Evolutionary conservation across 2,329 filamentous ascomycete species (phyloP).

Genomic region (Aspergillus calidoustus): DNA sequence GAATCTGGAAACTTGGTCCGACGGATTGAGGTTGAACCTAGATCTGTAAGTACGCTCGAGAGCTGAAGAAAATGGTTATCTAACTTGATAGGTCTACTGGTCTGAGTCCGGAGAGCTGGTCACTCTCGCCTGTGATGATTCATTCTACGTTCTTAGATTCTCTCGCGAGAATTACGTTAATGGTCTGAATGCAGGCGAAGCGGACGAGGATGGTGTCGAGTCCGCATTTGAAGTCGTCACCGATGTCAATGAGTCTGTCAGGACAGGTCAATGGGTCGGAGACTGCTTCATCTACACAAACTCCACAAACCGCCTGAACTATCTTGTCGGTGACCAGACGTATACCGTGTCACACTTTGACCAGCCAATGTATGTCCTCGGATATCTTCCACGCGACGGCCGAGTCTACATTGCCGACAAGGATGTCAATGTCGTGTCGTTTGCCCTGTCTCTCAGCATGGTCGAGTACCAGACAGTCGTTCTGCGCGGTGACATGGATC

Average conservation of each 20-base stretch:
- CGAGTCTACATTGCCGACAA: constrained; percentile 95
- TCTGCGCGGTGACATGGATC: constrained; percentile 89
- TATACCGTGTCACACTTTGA: constrained; percentile 98
- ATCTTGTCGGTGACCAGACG: constrained; percentile 95
- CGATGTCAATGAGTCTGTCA: constrained; percentile 90
- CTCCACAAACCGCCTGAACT: constrained; percentile 93
- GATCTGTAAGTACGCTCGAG: constrained; percentile 52
- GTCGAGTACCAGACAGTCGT: constrained; percentile 97
- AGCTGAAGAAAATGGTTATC: constrained; percentile 9
- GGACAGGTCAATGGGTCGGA: constrained; percentile 95
- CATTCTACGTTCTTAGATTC: constrained; percentile 91
- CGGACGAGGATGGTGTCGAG: constrained; percentile 91
- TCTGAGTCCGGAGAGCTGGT: constrained; percentile 95
- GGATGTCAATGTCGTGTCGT: constrained; percentile 89
- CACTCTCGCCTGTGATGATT: constrained; percentile 89
- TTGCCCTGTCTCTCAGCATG: constrained; percentile 85
- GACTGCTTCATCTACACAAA: constrained; percentile 99
- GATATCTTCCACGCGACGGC: constrained; percentile 95
- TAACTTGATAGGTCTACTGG: constrained; percentile 78
- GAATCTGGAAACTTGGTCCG: constrained; percentile 84
- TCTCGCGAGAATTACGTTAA: constrained; percentile 87
- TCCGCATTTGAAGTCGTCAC: constrained; percentile 95
- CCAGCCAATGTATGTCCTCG: constrained; percentile 89
- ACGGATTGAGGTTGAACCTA: constrained; percentile 81
- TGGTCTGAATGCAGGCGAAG: constrained; percentile 77